These are phyloP conservation scores for Pythium insidiosum DNA, from an alignment of 352 stramenopile species.

Conservation along the genomic window DNA sequence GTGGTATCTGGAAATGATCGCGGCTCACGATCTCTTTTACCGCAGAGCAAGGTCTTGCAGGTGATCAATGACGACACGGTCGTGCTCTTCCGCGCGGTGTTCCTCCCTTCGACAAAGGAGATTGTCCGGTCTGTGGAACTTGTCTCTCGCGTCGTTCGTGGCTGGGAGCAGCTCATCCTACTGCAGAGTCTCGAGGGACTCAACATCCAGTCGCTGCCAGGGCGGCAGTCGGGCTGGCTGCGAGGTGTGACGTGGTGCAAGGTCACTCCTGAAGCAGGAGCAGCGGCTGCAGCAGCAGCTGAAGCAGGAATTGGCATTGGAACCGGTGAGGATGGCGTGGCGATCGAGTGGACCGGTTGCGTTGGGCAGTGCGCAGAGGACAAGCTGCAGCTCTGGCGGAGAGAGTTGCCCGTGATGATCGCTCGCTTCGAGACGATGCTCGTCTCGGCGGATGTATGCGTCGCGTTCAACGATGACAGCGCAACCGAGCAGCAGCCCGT, in stretches of 20 bases:
- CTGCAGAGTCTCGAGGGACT: conserved; percentile 42
- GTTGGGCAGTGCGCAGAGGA: conserved; percentile 27
- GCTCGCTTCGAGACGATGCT: conserved; percentile 50
- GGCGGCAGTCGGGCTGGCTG: conserved; percentile 37
- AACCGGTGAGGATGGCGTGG: conserved; percentile 17
- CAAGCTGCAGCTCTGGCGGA: conserved; percentile 40
- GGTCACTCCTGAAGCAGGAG: conserved; percentile 35
- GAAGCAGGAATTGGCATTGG: not conserved
- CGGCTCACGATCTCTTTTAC: conserved; percentile 1
- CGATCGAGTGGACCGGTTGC: conserved; percentile 44
- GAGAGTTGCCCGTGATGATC: conserved; percentile 57
- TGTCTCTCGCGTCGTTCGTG: conserved; percentile 35
- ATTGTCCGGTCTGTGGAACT: conserved; percentile 47
- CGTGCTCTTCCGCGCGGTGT: conserved; percentile 49
- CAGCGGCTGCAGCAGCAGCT: too few species aligned
- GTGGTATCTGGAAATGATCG: not conserved
- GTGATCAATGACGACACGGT: conserved; percentile 37
- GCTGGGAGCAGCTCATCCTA: conserved; percentile 45
- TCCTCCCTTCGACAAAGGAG: conserved; percentile 41
- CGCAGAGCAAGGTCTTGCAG: conserved; percentile 26
- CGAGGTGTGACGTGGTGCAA: conserved; percentile 38
- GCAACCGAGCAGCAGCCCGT: not conserved
- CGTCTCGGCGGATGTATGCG: conserved; percentile 22
- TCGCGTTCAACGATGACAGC: conserved; percentile 10
- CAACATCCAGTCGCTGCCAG: conserved; percentile 41